These are phyloP conservation scores for Trichoderma simmonsii DNA, from an alignment of 2,329 filamentous ascomycete species.

Conservation along the genomic window DNA sequence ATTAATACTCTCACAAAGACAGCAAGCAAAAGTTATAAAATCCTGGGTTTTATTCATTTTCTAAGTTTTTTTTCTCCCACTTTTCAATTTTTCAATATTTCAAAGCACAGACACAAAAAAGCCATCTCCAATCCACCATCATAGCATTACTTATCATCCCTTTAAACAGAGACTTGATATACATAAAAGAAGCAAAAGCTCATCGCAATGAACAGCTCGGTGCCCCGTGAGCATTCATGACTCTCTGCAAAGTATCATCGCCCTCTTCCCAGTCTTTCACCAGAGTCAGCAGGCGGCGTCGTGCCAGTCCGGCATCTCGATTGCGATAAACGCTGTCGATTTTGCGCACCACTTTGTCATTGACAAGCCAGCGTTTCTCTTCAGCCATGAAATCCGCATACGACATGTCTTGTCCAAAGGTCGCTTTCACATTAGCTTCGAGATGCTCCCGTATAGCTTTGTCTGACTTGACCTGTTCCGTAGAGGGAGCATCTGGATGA, in stretches of 20 bases:
- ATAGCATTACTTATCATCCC: background rate
- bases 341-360: conserved; percentile 40
- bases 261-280: conserved; percentile 41
- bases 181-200: background rate
- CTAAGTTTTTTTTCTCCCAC: background rate
- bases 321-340: conserved; percentile 46
- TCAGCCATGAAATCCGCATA: conserved; percentile 34
- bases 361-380: conserved; percentile 40
- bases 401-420: conserved; percentile 31
- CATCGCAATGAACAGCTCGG: background rate
- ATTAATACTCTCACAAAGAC: background rate
- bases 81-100: background rate
- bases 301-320: conserved; percentile 37
- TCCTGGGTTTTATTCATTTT: background rate
- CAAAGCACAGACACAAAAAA: background rate
- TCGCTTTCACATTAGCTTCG: conserved; percentile 29
- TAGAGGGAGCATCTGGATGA: conserved; percentile 25
- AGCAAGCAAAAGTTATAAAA: background rate
- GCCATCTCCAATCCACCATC: background rate
- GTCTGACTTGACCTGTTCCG: conserved; percentile 27
- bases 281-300: conserved; percentile 35
- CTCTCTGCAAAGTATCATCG: conserved; percentile 37
- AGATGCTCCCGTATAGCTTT: conserved; percentile 32
- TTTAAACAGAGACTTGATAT: background rate
- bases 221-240: conserved; percentile 29